Evolutionary conservation across 2,329 filamentous ascomycete species (phyloP).

Genomic region (Raffaelea deltoideospora): DNA sequence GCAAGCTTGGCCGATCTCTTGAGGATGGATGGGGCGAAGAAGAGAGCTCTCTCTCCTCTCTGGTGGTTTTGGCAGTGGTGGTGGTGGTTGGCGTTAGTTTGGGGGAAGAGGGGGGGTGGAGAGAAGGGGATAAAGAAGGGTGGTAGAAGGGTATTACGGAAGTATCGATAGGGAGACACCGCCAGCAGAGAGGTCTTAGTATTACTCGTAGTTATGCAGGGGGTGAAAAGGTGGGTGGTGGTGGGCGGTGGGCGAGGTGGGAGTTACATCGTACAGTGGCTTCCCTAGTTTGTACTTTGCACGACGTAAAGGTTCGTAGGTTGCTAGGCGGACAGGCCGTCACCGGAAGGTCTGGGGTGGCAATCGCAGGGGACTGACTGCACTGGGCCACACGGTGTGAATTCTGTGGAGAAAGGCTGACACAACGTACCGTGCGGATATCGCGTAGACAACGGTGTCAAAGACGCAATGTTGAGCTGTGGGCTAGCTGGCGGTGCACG

Average conservation of each 20-base stretch:
- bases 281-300: no score
- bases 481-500: slow-evolving; percentile 4
- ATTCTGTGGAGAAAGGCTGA: neutral
- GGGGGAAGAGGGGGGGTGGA: neutral
- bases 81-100: no score
- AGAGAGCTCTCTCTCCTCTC: neutral
- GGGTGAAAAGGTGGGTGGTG: no score
- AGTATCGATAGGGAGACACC: no score
- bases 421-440: neutral
- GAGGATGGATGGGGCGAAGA: neutral
- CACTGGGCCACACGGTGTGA: neutral
- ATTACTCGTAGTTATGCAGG: no score
- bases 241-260: no score
- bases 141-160: no score
- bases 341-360: neutral
- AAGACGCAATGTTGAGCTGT: neutral
- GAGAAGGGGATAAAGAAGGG: neutral
- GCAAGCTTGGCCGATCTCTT: no score
- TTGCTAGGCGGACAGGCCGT: neutral
- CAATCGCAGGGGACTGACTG: neutral
- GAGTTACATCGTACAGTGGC: no score
- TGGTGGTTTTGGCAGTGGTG: no score
- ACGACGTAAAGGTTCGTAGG: no score
- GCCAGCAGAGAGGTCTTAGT: no score
- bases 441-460: neutral